Evolutionary conservation across 306 rosid genomes (phyloP).

Genomic region (Mimosa pudica): DNA sequence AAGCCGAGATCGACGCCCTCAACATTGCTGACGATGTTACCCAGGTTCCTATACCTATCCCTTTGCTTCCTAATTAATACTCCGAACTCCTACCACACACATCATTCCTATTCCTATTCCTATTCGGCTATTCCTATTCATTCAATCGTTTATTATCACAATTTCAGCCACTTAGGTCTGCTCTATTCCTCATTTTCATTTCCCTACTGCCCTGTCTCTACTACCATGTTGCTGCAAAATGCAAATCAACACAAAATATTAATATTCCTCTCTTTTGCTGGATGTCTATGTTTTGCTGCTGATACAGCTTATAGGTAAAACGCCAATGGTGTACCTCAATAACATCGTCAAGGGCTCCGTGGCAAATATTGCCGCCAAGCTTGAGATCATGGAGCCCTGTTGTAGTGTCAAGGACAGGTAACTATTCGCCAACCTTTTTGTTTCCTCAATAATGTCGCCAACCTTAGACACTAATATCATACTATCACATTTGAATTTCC

Average conservation of each 20-base stretch:
- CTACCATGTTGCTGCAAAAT: neutral
- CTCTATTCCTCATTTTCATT: neutral
- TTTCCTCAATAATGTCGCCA: neutral
- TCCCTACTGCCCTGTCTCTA: neutral
- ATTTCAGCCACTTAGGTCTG: neutral
- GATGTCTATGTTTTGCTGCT: constrained; percentile 33
- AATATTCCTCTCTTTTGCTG: neutral
- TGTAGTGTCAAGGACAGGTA: constrained; percentile 99
- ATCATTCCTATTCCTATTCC: too few species aligned
- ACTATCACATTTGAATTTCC: neutral
- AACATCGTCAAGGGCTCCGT: constrained; percentile 73
- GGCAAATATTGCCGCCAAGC: constrained; percentile 96
- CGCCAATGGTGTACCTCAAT: constrained; percentile 97
- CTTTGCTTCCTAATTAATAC: too few species aligned
- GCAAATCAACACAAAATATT: neutral
- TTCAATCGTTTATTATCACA: neutral
- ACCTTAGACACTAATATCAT: neutral
- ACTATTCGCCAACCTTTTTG: constrained; percentile 11
- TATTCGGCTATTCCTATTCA: too few species aligned
- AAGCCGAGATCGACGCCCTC: constrained; percentile 72
- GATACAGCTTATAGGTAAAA: constrained; percentile 88
- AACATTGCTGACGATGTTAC: constrained; percentile 90
- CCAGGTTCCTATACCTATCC: constrained; percentile 40
- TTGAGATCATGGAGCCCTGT: constrained; percentile 99
- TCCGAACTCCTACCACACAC: too few species aligned